Base-by-base conservation (phyloP, 1,284 basidiomycete species). In the Fomitopsis pinicola region DNA sequence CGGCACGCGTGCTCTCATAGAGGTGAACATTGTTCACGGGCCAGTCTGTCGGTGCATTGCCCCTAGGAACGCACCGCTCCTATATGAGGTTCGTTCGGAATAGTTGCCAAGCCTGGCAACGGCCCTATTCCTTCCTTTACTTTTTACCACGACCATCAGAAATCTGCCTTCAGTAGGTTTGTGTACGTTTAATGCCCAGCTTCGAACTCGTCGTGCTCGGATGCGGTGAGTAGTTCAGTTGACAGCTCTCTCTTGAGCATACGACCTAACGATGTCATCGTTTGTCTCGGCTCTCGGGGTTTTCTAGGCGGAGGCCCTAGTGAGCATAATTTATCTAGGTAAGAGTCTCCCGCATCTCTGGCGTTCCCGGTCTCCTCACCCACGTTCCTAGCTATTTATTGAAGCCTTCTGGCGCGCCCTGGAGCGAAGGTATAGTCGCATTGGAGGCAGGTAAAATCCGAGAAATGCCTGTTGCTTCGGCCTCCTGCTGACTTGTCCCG, bases 181-280 rank as follows among this genome's bases (percentile, higher is more conserved):
- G 17, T 9, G 33, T 14, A 19, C 14, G 1, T 17, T 33, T 26
- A 12, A 77, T 74, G 72, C 75, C 80, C 62, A 72, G 79, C 60
- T 91, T 91, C 71, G 86, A 91, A 71, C 67, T 92, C 64, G 75
- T 91, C 60, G 88, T 89, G 65, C 82, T 92, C 28, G 90, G 91
- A 64, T 83, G 85, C 62, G 90, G 72, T 74, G 58, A 58, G 71
- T 65, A 28, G 50, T 40, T 14, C 12, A 48, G 14, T 8, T 53
- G 8, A 22, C 28, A 6, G 42, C 19, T 0, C 1, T 35, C 17
- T 28, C 19, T 45, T 2, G 8, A n/a, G 12, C n/a, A 15, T 6
- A 3, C 1, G 4, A 38, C 17, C 35, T 45, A 5, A 33, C n/a
- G 45, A 19, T 22, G 52, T 28, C 12, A n/a, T 55, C 4, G 22